These are phyloP conservation scores for Annulohypoxylon bovei DNA, from an alignment of 495 filamentous ascomycete genomes.

Conservation along the genomic window DNA sequence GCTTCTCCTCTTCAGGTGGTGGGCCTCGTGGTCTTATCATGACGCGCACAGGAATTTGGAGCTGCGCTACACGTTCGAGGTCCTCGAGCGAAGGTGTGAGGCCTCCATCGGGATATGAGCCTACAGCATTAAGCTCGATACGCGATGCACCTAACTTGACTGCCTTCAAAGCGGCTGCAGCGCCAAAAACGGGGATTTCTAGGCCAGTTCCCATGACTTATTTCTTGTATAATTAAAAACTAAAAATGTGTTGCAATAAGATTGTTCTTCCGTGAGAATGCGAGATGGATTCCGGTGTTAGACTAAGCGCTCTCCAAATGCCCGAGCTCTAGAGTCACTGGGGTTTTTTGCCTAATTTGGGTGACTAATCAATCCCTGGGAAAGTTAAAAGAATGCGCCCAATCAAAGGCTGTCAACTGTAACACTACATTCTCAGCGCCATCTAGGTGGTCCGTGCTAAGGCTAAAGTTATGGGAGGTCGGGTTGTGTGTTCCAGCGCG, in stretches of 20 bases:
- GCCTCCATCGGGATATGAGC: constrained; percentile 54
- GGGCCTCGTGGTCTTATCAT: constrained; percentile 60
- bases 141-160: constrained; percentile 45
- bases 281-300: no score
- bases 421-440: no score
- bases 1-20: background rate
- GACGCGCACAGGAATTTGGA: constrained; percentile 46
- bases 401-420: no score
- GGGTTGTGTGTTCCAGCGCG: no score
- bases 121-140: constrained; percentile 54
- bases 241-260: background rate
- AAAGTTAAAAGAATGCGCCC: no score
- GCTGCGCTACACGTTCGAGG: constrained; percentile 5
- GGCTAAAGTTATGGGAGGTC: no score
- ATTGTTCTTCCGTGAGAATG: background rate
- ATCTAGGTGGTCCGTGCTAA: no score
- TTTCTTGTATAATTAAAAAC: background rate
- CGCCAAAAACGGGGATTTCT: constrained; percentile 57
- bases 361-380: no score
- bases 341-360: no score
- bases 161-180: constrained; percentile 33
- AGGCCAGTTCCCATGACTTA: constrained; percentile 39
- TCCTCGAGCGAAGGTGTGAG: constrained; percentile 49
- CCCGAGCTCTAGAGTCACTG: no score
- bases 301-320: no score